phyloP scores from a whole-genome alignment of 2,329 filamentous ascomycete species.

The Colletotrichum karsti region DNA sequence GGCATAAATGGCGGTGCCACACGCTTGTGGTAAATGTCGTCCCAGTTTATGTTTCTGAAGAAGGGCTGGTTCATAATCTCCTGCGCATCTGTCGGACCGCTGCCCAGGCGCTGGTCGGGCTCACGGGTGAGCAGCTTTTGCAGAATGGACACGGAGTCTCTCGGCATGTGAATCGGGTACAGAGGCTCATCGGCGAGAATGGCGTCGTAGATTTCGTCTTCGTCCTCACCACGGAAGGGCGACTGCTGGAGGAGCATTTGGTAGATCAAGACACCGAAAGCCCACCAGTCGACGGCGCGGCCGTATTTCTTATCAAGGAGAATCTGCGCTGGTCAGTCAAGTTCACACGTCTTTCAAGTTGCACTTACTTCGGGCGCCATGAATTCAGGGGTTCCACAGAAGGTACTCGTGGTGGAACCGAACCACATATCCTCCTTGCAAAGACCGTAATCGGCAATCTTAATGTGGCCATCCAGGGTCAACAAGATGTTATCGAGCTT shows the following conservation, averaged over 20 bases:
- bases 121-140: conserved; percentile 97
- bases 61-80: conserved; percentile 99
- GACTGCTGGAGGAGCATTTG: conserved; percentile 99
- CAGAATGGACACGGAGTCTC: conserved; percentile 95
- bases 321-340: conserved; percentile 68
- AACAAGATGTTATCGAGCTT: conserved; percentile 94
- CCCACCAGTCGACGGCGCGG: conserved; percentile 98
- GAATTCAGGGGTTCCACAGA: conserved; percentile 99
- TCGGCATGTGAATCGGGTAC: conserved; percentile 98
- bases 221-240: conserved; percentile 97
- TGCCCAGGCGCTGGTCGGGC: conserved; percentile 90
- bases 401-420: conserved; percentile 94
- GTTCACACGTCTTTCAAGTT: background rate
- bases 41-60: conserved; percentile 98
- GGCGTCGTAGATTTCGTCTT: conserved; percentile 99
- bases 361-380: conserved; percentile 92
- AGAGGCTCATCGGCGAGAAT: conserved; percentile 97
- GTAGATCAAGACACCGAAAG: conserved; percentile 98
- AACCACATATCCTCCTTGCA: conserved; percentile 99
- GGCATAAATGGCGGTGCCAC: conserved; percentile 90
- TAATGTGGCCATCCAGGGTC: conserved; percentile 95
- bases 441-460: conserved; percentile 97
- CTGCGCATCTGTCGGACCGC: conserved; percentile 94
- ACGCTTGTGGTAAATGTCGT: conserved; percentile 97
- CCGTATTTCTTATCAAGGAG: conserved; percentile 98